phyloP scores from a whole-genome alignment of 2,329 filamentous ascomycete genomes.

The Arthrobotrys megalospora region DNA sequence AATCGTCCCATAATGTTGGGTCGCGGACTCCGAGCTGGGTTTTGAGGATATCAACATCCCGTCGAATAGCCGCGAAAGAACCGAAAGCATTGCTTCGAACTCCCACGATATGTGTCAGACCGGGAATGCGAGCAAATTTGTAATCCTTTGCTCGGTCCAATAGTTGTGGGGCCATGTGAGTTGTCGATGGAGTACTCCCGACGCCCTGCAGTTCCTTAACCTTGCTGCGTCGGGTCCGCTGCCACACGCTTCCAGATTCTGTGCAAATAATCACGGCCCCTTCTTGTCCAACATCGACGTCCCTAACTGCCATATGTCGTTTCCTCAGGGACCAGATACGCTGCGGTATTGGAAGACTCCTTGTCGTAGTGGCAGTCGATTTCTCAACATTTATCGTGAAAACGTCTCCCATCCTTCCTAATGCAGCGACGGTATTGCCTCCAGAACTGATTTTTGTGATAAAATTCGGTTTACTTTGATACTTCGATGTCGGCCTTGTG shows the following conservation, averaged over 20 bases:
- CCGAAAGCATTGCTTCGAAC: slow-evolving; percentile 92
- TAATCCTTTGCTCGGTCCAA: slow-evolving; percentile 82
- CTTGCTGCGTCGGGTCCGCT: slow-evolving; percentile 84
- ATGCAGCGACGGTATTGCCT: slow-evolving; percentile 90
- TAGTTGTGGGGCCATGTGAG: slow-evolving; percentile 68
- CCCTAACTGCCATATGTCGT: slow-evolving; percentile 84
- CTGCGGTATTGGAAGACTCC: slow-evolving; percentile 83
- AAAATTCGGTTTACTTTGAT: slow-evolving; percentile 72
- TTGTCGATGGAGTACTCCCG: slow-evolving; percentile 63
- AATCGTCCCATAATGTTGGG: slow-evolving; percentile 81
- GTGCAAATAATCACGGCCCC: slow-evolving; percentile 96
- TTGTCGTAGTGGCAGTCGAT: slow-evolving; percentile 66
- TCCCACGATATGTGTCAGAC: slow-evolving; percentile 84
- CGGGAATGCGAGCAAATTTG: slow-evolving; percentile 93
- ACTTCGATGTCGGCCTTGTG: slow-evolving; percentile 44
- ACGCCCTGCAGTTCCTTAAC: slow-evolving; percentile 76
- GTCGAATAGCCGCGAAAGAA: slow-evolving; percentile 87
- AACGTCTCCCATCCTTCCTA: slow-evolving; percentile 87
- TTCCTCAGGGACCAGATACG: slow-evolving; percentile 92
- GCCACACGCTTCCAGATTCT: slow-evolving; percentile 92
- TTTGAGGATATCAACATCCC: slow-evolving; percentile 85
- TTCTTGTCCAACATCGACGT: slow-evolving; percentile 90
- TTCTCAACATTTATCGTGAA: slow-evolving; percentile 84
- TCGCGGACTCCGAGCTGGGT: slow-evolving; percentile 78
- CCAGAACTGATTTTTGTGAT: slow-evolving; percentile 85